phyloP scores from a whole-genome alignment of 2,329 filamentous ascomycete genomes.

The Diaporthe batatas region DNA sequence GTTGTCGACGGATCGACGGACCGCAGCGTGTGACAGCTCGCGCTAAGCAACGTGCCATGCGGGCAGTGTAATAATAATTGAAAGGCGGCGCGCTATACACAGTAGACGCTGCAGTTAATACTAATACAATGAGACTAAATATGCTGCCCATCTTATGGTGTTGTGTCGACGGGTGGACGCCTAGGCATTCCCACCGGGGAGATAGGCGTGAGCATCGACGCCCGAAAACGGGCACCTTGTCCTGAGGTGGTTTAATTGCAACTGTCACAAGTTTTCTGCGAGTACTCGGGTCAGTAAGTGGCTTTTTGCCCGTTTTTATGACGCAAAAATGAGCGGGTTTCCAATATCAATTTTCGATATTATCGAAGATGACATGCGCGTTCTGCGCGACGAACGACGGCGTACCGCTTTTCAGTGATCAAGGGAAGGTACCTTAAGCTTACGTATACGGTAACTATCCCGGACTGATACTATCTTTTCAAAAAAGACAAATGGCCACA shows the following conservation, averaged over 20 bases:
- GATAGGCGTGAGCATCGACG: not conserved
- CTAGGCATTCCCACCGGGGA: not conserved
- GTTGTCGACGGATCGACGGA: not conserved
- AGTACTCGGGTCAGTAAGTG: not conserved
- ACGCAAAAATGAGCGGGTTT: not conserved
- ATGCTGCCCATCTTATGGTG: not conserved
- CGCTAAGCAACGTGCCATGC: not conserved
- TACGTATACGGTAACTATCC: not conserved
- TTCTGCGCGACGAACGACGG: not conserved
- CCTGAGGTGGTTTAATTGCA: not conserved
- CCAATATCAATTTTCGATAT: not conserved
- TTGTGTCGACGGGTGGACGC: not conserved
- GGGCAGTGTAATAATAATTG: constrained; percentile 7
- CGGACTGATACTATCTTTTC: not conserved
- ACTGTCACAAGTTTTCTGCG: not conserved
- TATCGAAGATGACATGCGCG: not conserved
- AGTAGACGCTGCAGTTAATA: constrained; percentile 19
- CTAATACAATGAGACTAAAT: constrained; percentile 3
- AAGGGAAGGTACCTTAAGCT: too few relatives aligned
- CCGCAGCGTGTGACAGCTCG: constrained; percentile 8
- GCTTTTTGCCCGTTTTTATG: not conserved
- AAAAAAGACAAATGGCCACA: not conserved
- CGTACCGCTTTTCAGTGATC: not conserved
- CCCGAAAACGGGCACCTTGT: not conserved
- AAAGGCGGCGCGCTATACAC: constrained; percentile 1